Base-by-base conservation (phyloP, 163 green algal genomes). In the Prototheca stagnorum region DNA sequence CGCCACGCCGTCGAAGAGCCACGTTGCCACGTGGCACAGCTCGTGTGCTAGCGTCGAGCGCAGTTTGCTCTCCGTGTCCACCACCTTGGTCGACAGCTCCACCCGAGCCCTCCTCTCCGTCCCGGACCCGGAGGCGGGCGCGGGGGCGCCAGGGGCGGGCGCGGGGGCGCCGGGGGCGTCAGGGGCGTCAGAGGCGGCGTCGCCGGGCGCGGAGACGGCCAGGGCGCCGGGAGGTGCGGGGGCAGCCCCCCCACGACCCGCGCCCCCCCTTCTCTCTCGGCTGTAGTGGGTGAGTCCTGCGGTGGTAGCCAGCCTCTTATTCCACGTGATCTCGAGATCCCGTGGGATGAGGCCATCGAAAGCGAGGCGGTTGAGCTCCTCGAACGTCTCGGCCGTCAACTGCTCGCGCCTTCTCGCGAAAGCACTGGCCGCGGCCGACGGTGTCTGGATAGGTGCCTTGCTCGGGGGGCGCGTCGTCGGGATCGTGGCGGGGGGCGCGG, bases 11-110 rank as follows among this genome's bases (percentile, higher is more conserved):
- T 86, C 61, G 21, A 86, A 4, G 22, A 83, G 42, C 74, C 74
- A 86, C 19, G 62, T 56, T 8, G 71, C 72, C 17, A 64, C 70
- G 49, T 86, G 77, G 52, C 77, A 86, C 54, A 84, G 48, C 61
- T 84, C 75, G 56, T 86, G 77, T 12, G 54, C 61, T 20, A 86
- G 60, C 20, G 77, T 86, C 15, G 46, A 33, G 33, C 65, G 47
- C 47, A 86, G 67, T 50, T 74, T 74, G 28, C 50, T 37, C 11
- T 41, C 24, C 9, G 24, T 35, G 55, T 86, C 77, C 20, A 86
- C 1, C 33, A 86, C 77, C 67, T 84, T 82, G 40, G 51, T 64
- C 28, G 42, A 66, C 8, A 86, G 67, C 61, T 86, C 72, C 44
- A 86, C 62, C 0, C 52, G 47, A 2, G 77, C 74, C 0, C 23